Conservation (phyloP, 176 grass and related monocot genomes). For the Alopecurus myosuroides region DNA sequence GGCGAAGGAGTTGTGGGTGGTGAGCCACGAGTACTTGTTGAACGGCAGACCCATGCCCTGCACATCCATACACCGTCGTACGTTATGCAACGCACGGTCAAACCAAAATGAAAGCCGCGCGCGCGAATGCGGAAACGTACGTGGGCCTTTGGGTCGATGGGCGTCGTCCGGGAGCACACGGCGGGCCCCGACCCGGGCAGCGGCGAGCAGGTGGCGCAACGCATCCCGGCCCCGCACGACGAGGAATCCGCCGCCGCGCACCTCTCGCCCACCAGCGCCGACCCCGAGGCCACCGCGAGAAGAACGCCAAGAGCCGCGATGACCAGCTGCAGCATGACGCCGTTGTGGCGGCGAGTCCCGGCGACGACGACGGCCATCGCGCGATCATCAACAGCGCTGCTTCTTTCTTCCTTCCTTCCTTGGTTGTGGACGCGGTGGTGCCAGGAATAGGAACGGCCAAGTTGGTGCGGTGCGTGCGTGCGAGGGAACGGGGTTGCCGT, state of each 20-base stretch:
- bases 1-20: constrained; percentile 97
- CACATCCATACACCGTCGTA: too few species aligned
- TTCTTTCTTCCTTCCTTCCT: too few species aligned
- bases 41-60: constrained; percentile 50
- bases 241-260: constrained; percentile 22
- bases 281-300: background rate
- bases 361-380: background rate
- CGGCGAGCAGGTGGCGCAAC: constrained; percentile 52
- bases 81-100: too few species aligned
- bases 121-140: too few species aligned
- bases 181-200: constrained; percentile 8
- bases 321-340: background rate
- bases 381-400: too few species aligned
- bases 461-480: too few species aligned
- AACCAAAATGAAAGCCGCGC: too few species aligned
- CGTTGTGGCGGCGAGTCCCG: background rate
- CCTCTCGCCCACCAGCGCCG: constrained; percentile 41
- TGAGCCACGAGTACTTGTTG: constrained; percentile 86
- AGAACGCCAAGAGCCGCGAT: background rate
- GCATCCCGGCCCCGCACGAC: constrained; percentile 36
- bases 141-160: constrained; percentile 46
- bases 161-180: constrained; percentile 42
- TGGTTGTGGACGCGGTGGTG: too few species aligned
- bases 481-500: too few species aligned
- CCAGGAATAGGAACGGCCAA: too few species aligned